These are phyloP conservation scores for Posidonia australis DNA, from an alignment of 106 monocot species.

Conservation along the genomic window DNA sequence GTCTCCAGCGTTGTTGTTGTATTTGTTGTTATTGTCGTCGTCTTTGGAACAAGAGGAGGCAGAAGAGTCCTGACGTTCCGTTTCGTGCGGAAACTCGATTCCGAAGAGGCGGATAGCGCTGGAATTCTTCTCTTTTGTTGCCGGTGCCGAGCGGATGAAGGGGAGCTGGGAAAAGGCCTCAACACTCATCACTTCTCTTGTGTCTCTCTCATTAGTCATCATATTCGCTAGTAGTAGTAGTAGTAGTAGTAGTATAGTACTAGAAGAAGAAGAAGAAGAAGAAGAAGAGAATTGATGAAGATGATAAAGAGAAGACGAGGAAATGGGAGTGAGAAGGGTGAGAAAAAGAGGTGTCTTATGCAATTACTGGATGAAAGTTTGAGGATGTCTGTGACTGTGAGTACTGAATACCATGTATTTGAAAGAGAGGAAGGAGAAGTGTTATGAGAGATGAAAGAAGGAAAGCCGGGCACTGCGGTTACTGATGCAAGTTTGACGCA, in stretches of 20 bases:
- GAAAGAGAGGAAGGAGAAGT: not conserved
- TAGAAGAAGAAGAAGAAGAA: not conserved
- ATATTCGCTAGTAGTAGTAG: not conserved
- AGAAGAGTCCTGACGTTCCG: not conserved
- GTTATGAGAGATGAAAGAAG: not conserved
- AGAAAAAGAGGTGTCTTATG: not conserved
- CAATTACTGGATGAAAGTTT: not conserved
- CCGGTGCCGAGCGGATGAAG: constrained; percentile 37
- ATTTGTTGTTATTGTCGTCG: not conserved
- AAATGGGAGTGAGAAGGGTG: not conserved
- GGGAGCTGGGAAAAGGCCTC: constrained; percentile 91
- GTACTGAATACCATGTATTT: constrained; percentile 2
- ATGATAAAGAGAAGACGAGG: not conserved
- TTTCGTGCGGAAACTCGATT: constrained; percentile 19
- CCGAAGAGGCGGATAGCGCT: constrained; percentile 37
- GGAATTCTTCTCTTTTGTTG: constrained; percentile 8
- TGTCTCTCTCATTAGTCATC: constrained; percentile 3
- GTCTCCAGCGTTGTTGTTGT: not conserved
- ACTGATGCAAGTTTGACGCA: not conserved
- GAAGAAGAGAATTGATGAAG: not conserved
- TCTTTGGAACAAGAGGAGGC: not conserved
- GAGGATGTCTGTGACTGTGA: not conserved
- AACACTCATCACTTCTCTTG: constrained; percentile 50
- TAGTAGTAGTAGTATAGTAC: not conserved
- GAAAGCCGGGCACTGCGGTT: not conserved